Evolutionary conservation across 148 eudicot genomes (phyloP), one percentile per base, ranked within the genome.

Genomic region (Chenopodium quinoa): DNA sequence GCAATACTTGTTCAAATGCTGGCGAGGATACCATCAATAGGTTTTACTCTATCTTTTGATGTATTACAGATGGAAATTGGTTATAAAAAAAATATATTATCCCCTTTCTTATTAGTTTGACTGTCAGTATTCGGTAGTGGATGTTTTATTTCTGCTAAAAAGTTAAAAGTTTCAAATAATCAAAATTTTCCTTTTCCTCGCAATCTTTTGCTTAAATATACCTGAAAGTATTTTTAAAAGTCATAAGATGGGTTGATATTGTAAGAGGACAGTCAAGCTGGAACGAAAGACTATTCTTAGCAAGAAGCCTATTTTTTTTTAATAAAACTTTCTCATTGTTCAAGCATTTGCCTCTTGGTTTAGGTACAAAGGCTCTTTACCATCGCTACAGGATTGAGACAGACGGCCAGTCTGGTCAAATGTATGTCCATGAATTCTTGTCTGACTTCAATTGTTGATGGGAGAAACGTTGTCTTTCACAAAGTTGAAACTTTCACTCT

Each of bases 1-100:
- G 93, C 92, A 20, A 82, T 96, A 84, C 93, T 96, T 64, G 90
- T 96, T 23, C 99, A 92, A 85, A 92, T 94, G 87, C 93, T 96
- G 71, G 85, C 94, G 44, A 90, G 88, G 86, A 89, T 94, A 85
- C 97, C 97, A 71, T 56, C 92, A 77, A 93, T 89, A 78, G 98
- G 99, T 93, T 82, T 79, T 64, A 88, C 82, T 72, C 71, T 56
- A 44, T 73, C 27, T 64, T 71, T 85, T 82, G 62, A 56, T 56
- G 17, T 14, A 0, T 4, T 56, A 12, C 17, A 14, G 17, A 56
- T 56, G 22, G 62, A 56, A 19, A 17, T 16, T 56, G 62, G 62
- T 3, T 56, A 17, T 56, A 56, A 14, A 8, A 8, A 16, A 48
- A 69, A 44, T 2, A 2, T 17, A 16, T 63, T 12, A 40, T 40